Conservation (phyloP, 129 eudicot genomes). For the Kitagawia praeruptora region DNA sequence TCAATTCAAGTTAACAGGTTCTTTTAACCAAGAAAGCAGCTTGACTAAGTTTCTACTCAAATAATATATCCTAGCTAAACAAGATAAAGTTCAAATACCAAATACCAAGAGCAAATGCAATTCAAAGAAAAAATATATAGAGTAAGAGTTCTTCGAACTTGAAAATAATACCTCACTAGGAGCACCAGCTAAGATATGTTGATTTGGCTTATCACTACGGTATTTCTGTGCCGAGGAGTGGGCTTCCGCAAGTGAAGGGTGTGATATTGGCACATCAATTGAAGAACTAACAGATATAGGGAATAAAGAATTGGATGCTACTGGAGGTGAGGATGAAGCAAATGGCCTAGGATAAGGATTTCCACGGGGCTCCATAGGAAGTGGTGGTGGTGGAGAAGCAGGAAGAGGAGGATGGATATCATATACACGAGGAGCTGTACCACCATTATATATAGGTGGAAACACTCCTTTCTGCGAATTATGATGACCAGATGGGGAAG, state of each 20-base stretch:
- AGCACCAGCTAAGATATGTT: slow-evolving; percentile 29
- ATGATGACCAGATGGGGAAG: slow-evolving; percentile 17
- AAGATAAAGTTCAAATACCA: neutral
- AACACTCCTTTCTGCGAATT: slow-evolving; percentile 16
- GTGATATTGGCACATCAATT: slow-evolving; percentile 22
- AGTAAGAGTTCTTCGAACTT: neutral
- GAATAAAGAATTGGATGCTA: slow-evolving; percentile 35
- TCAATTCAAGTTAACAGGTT: neutral
- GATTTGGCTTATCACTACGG: slow-evolving; percentile 20
- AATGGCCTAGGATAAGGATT: slow-evolving; percentile 28
- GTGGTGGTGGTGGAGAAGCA: slow-evolving; percentile 64
- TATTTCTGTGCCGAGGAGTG: slow-evolving; percentile 27
- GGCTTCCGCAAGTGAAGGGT: slow-evolving; percentile 31
- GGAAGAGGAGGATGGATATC: slow-evolving; percentile 73
- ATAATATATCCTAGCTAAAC: neutral
- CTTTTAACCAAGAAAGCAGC: neutral
- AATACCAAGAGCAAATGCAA: neutral
- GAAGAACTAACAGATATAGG: slow-evolving; percentile 38
- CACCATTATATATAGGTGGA: slow-evolving; percentile 13
- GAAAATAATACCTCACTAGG: slow-evolving; percentile 37
- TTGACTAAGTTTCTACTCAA: neutral
- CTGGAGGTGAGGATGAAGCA: slow-evolving; percentile 28
- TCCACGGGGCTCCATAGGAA: slow-evolving; percentile 38
- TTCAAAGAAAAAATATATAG: neutral
- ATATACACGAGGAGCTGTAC: slow-evolving; percentile 22